Percentiles rank a stretch among this genome's conserved stretches.
These are phyloP conservation scores for Asterophora parasitica DNA, from an alignment of 768 basidiomycete species.

Conservation along the genomic window DNA sequence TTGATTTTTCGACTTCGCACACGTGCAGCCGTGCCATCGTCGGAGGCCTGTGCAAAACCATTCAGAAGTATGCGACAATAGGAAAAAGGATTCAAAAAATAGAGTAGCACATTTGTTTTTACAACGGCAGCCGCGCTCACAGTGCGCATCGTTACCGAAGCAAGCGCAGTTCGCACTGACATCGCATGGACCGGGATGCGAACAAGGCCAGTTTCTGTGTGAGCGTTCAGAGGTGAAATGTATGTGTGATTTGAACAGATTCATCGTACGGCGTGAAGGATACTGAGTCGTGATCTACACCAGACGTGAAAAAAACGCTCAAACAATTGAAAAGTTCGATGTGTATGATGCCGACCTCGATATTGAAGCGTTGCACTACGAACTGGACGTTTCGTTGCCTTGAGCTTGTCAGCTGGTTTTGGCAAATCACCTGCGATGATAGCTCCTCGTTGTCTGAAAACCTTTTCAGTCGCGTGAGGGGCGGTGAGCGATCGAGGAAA, in stretches of 20 bases:
- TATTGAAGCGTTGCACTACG: slow-evolving; percentile 5
- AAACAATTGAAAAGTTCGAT: no score
- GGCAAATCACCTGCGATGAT: slow-evolving; percentile 16
- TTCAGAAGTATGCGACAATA: neutral
- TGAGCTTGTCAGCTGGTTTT: neutral
- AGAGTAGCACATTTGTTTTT: slow-evolving; percentile 39
- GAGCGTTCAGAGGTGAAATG: no score
- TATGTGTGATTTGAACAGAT: neutral
- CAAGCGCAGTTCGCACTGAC: slow-evolving; percentile 42
- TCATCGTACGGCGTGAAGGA: slow-evolving; percentile 24
- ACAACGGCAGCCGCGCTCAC: slow-evolving; percentile 55
- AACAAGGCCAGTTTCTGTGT: slow-evolving; percentile 46
- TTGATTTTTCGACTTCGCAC: slow-evolving; percentile 24
- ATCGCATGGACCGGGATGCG: slow-evolving; percentile 53
- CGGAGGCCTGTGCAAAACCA: slow-evolving; percentile 40
- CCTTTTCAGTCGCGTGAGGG: slow-evolving; percentile 11
- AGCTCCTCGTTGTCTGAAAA: slow-evolving; percentile 23
- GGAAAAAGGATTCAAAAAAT: neutral
- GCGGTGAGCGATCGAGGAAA: neutral
- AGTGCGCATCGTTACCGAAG: slow-evolving; percentile 44
- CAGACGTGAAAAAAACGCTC: no score
- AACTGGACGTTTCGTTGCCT: slow-evolving; percentile 3
- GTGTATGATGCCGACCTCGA: slow-evolving; percentile 7
- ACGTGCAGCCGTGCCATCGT: slow-evolving; percentile 55
- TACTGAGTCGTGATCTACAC: slow-evolving; percentile 14